phyloP scores from a whole-genome alignment of 1,284 basidiomycete species.

The Anthracocystis walkeri region DNA sequence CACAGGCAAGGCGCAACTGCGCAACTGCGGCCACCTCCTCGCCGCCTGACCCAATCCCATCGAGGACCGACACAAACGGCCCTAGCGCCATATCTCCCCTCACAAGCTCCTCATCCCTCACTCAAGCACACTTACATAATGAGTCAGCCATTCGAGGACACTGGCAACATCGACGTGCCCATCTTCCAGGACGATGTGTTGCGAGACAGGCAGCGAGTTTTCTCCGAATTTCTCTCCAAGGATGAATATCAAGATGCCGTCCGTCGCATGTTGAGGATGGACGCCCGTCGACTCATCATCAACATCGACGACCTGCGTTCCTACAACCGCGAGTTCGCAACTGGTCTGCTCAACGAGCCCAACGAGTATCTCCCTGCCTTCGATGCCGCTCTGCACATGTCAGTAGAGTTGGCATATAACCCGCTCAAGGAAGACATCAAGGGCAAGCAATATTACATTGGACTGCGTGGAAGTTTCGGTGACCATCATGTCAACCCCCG shows the following conservation, averaged over 20 bases:
- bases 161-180: constrained; percentile 53
- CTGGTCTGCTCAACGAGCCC: constrained; percentile 82
- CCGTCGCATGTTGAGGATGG: constrained; percentile 83
- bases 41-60: not conserved
- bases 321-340: constrained; percentile 78
- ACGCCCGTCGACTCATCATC: constrained; percentile 89
- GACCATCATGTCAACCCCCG: constrained; percentile 97
- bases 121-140: constrained; percentile 3
- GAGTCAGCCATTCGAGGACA: constrained; percentile 49
- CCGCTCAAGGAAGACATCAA: constrained; percentile 84
- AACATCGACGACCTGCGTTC: constrained; percentile 97
- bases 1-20: no score
- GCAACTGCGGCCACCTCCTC: not conserved
- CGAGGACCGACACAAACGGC: constrained; percentile 1
- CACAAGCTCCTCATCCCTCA: not conserved
- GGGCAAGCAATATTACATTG: constrained; percentile 79
- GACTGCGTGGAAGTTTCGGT: constrained; percentile 98
- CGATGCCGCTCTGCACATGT: constrained; percentile 82
- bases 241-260: constrained; percentile 88
- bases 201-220: constrained; percentile 74
- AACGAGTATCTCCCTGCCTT: constrained; percentile 91
- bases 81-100: constrained; percentile 9
- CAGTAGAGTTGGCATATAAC: constrained; percentile 83
- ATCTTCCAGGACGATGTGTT: constrained; percentile 65
- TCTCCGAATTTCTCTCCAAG: constrained; percentile 82